A percentile compares a stretch with the other conserved stretches of the same genome.
phyloP scores from a whole-genome alignment of 306 rosid species.

The Argentina anserina region DNA sequence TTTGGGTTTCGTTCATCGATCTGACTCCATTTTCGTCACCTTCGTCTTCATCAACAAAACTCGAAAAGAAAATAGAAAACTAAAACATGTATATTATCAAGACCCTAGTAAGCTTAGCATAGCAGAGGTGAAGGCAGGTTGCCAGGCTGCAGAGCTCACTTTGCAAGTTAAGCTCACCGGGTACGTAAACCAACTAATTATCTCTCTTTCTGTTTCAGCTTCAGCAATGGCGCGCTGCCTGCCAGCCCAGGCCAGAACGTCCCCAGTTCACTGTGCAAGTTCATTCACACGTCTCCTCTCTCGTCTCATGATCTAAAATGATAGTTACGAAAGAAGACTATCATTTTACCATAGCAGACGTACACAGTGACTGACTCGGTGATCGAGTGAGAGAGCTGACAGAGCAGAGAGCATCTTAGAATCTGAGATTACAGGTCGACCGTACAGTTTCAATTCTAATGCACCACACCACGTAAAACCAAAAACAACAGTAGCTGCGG shows the following conservation, averaged over 20 bases:
- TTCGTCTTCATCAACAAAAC: conserved; percentile 2
- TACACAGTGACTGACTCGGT: neutral
- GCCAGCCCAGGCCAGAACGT: neutral
- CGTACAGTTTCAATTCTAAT: neutral
- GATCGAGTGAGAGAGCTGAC: neutral
- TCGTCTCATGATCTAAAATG: neutral
- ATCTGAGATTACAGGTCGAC: neutral
- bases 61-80: neutral
- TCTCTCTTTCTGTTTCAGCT: neutral
- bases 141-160: neutral
- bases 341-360: neutral
- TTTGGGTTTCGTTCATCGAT: conserved; percentile 29
- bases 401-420: neutral
- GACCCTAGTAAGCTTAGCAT: neutral
- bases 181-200: conserved; percentile 31
- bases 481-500: neutral
- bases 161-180: conserved; percentile 28
- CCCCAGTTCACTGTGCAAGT: neutral
- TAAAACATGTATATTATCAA: neutral
- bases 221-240: neutral
- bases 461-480: conserved; percentile 9
- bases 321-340: neutral
- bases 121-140: neutral
- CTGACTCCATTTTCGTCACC: conserved; percentile 16
- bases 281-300: neutral